Base-by-base conservation (phyloP, 129 eudicot genomes). In the Silybum marianum region DNA sequence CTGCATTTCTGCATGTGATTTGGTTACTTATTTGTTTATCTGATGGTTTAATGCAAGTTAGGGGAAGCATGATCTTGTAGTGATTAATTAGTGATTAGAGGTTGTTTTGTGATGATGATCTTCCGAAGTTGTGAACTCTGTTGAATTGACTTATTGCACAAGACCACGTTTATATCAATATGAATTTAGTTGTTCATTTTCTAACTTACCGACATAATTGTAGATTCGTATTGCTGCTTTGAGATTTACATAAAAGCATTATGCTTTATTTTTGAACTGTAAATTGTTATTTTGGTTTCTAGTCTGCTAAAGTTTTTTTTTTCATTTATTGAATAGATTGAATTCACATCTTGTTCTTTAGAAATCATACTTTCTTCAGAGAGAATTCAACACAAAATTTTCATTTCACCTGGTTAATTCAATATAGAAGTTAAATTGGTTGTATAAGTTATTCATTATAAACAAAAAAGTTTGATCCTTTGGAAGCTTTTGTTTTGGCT, bases 271-370 rank as follows among this genome's bases (percentile, higher is more conserved):
- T 32, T 32, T 32, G 4, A 32, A 32, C 36, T 32, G 34, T 75
- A 10, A 25, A 26, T 75, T 21, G 79, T 75, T 75, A 46, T 54
- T 54, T 75, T 28, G 69, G 79, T 54, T 19, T 72, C 48, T 54
- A 54, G 65, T 18, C 22, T 54, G 65, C 65, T 54, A 18, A 54
- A 54, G 22, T 18, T 21, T 54, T 16, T 54, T 54, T 16, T 54
- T 16, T 54, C 65, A 54, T 54, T 21, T 54, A 54, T 54, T 54
- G 22, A 8, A 7, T 54, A 32, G 9, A 54, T 7, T 4, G 8
- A 54, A 54, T n/a, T 54, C 18, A 18, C 22, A 3, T 54, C 21
- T 6, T 54, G 65, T 54, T 54, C 9, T 54, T 18, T 54, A 54
- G 22, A 18, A 54, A 54, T 18, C 1, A 18, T 32, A 32, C 36